These are phyloP conservation scores for Tricholoma saponaceum DNA, from an alignment of 768 basidiomycete genomes.

Conservation along the genomic window DNA sequence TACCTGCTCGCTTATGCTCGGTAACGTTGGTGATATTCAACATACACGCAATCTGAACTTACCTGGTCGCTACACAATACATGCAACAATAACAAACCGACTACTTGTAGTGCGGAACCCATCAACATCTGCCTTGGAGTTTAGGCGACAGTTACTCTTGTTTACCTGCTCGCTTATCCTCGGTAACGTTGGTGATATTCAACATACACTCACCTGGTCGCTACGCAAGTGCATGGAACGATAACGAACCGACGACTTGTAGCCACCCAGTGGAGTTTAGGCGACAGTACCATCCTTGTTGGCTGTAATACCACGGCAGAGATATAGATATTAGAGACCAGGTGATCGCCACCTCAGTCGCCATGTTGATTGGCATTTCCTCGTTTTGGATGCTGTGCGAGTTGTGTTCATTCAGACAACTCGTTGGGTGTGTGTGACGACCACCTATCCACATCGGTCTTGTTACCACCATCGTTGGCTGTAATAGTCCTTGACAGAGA, in stretches of 20 bases:
- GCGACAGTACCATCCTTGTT: not conserved
- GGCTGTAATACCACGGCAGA: not conserved
- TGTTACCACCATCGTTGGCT: too few species aligned
- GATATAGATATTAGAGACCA: not conserved
- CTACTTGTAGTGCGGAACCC: not conserved
- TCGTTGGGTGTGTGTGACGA: not conserved
- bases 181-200: not conserved
- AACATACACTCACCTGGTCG: too few species aligned
- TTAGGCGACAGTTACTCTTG: not conserved
- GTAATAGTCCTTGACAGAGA: too few species aligned
- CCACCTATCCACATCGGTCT: not conserved
- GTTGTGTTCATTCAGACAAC: not conserved
- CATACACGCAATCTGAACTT: too few species aligned
- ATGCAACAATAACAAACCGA: too few species aligned
- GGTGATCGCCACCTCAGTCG: not conserved
- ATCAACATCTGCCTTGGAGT: not conserved
- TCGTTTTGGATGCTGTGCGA: not conserved
- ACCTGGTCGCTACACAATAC: too few species aligned
- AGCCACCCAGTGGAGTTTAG: not conserved
- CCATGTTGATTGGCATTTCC: not conserved
- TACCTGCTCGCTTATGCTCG: not conserved
- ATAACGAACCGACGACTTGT: too few species aligned
- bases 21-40: not conserved
- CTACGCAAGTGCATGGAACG: too few species aligned
- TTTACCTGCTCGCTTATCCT: not conserved